Evolutionary conservation across 345 rosid species (phyloP), one percentile per base, ranked within the genome.

Genomic region (Eucalyptus brandiana): DNA sequence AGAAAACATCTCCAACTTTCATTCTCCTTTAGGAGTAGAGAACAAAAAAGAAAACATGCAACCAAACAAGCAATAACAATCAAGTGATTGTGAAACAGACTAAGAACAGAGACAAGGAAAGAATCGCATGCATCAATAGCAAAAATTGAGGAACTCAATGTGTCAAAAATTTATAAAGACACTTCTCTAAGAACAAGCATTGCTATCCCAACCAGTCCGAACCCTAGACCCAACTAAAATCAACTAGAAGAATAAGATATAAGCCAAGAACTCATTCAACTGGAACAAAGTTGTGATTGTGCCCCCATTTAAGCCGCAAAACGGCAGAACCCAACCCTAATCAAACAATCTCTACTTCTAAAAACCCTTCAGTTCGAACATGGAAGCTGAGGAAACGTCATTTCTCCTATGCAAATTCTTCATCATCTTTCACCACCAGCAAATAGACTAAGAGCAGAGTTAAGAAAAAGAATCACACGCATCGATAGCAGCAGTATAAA

Each of bases 31-130:
- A 48, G 12, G 50, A 48, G 50, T 48, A 1, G 50, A 12, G 15
- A 1, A 48, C 50, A 48, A 48, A 48, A 48, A 4, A 48, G 16
- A 48, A 48, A 48, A 48, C 16, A 48, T 48, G 50, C 50, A 48
- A 48, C 50, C 50, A 48, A 48, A 48, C 50, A 48, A 48, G 15
- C 50, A 48, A 12, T 48, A 48, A 12, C 50, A 48, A 48, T 48
- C 50, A 48, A 48, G 50, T 12, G 50, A 92, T 89, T 91, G 90
- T 86, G 92, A 92, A 87, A 88, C 45, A 90, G 18, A 86, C 21
- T n/a, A 86, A 49, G 50, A 86, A 86, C 15, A 86, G 80, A 69
- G 80, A 8, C 80, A 69, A 17, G 80, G 34, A 69, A 16, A 17
- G 21, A 34, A 69, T 69, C 42, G 9, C 34, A 69, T 21, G 23